Base-by-base conservation (phyloP, 768 basidiomycete species). In the Exidia glandulosa region DNA sequence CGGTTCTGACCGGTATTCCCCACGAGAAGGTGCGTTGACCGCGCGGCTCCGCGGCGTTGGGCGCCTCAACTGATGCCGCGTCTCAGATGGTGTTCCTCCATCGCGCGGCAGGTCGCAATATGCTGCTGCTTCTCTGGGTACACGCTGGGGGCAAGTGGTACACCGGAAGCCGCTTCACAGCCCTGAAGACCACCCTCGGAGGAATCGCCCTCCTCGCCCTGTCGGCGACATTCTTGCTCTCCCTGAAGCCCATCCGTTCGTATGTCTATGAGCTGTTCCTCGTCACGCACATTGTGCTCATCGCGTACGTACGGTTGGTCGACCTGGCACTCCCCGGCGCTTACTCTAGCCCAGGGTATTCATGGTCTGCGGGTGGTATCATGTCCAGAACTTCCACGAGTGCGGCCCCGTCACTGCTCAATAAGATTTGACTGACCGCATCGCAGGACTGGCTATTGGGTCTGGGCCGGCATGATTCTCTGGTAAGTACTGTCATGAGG, bases 1-100 rank as follows among this genome's bases (percentile, higher is more conserved):
- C 60, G 23, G 61, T 63, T 29, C 19, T 63, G 9, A 63, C 62
- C 2, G 62, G 62, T 12, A 59, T 63, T 32, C 58, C 62, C 29
- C 61, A 61, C 37, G 62, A 63, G 41, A 61, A 62, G 61, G 62
- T 63, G 47, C 10, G 57, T 32, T 9, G 54, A 13, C 9, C 7
- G 25, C 32, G 6, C 29, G 29, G 7, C 23, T 29, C 23, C 12
- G 29, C 30, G 32, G 23, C 36, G 23, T n/a, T 58, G 29, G 32
- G 30, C 3, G 19, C 7, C 16, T 59, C 31, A 31, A 45, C 54
- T 37, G 25, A n/a, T 23, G 36, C 19, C 48, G 32, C 32, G 2
- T 3, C 33, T 23, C 45, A 63, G 62, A 27, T 63, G 29, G 48
- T 63, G 33, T 37, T 62, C 27, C 41, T 63, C n/a, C 62, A 63